These are phyloP conservation scores for Daldinia decipiens DNA, from an alignment of 495 filamentous ascomycete genomes.

Conservation along the genomic window DNA sequence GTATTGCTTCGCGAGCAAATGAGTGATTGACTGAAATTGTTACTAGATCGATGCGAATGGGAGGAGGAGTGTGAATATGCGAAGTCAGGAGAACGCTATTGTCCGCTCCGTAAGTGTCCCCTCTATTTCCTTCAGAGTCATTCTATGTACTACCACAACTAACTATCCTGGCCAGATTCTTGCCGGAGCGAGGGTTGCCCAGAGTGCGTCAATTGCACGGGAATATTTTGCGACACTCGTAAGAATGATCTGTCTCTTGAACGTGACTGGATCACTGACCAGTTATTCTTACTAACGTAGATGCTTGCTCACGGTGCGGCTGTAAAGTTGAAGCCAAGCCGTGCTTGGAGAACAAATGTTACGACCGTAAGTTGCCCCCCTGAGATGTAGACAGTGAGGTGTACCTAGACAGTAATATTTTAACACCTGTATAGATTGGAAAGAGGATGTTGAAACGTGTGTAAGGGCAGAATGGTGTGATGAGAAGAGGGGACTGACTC, in stretches of 20 bases:
- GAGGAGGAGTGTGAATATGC: slow-evolving; percentile 4
- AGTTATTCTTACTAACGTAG: not conserved
- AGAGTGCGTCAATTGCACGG: not conserved
- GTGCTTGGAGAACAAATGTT: slow-evolving; percentile 5
- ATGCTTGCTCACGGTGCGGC: slow-evolving; percentile 6
- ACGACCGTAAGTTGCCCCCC: slow-evolving; percentile 5
- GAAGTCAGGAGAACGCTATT: not conserved
- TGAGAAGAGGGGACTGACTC: slow-evolving; percentile 3
- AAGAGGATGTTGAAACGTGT: not conserved
- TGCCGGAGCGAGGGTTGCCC: slow-evolving; percentile 10
- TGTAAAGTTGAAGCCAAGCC: not conserved
- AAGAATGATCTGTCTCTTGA: not conserved
- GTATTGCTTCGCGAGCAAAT: not conserved
- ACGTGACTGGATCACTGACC: not conserved
- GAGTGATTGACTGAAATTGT: not conserved
- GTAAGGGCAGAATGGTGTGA: not conserved
- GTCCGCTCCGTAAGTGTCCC: slow-evolving; percentile 14
- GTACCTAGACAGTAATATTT: not conserved
- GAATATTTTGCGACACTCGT: slow-evolving; percentile 19
- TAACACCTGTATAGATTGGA: not conserved
- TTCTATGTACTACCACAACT: slow-evolving; percentile 3
- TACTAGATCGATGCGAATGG: slow-evolving; percentile 31
- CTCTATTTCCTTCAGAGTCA: not conserved
- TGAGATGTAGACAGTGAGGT: not conserved
- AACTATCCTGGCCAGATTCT: slow-evolving; percentile 17